phyloP scores from a whole-genome alignment of 2,329 filamentous ascomycete genomes.

The Colletotrichum godetiae region DNA sequence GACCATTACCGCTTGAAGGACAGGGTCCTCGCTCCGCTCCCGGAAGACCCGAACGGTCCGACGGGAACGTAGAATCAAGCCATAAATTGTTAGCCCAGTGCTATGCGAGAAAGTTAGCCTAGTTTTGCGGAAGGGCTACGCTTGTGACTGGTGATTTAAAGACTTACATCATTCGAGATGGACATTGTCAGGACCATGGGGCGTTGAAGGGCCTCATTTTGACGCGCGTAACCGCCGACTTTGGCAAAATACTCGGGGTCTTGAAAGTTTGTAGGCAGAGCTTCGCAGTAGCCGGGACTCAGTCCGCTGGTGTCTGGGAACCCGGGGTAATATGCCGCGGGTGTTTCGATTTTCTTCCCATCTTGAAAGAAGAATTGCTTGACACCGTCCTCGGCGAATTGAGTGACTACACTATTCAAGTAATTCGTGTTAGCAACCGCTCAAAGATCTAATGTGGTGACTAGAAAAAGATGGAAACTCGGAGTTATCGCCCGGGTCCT shows the following conservation, averaged over 20 bases:
- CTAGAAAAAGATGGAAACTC: no score
- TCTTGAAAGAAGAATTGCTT: slow-evolving; percentile 72
- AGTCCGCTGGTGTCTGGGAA: slow-evolving; percentile 1
- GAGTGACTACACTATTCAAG: slow-evolving; percentile 64
- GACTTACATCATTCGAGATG: slow-evolving; percentile 28
- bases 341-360: slow-evolving; percentile 62
- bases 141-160: slow-evolving; percentile 2
- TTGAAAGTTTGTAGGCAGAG: background rate
- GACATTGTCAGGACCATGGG: slow-evolving; percentile 30
- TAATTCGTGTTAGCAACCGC: background rate
- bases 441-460: no score
- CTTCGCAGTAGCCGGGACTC: background rate
- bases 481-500: background rate
- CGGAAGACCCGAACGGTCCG: background rate
- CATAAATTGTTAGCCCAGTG: slow-evolving; percentile 22
- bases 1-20: background rate
- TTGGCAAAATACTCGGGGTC: background rate
- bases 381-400: slow-evolving; percentile 64
- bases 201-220: background rate
- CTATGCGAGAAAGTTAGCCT: background rate
- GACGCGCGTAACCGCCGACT: background rate
- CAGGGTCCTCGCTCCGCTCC: slow-evolving; percentile 18
- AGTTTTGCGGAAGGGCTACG: background rate
- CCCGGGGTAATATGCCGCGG: slow-evolving; percentile 39
- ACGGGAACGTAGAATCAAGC: slow-evolving; percentile 27